Evolutionary conservation across 768 basidiomycete species (phyloP).

Genomic region (Suillus variegatus): DNA sequence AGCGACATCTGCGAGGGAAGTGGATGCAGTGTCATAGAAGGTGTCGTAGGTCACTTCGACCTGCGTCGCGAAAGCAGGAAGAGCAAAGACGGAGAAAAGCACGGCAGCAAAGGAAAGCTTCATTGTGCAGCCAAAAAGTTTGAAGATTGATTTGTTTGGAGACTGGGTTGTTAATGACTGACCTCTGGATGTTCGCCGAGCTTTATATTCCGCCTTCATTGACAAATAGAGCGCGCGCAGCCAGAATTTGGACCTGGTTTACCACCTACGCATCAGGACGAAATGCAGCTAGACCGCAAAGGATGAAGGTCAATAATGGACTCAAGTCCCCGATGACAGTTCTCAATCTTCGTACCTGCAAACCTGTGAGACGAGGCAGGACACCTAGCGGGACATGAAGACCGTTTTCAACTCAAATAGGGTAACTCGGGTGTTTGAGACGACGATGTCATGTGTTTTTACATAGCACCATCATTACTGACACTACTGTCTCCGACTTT

Average conservation of each 20-base stretch:
- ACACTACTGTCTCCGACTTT: slow-evolving; percentile 78
- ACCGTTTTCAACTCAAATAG: background rate
- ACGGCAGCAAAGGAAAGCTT: slow-evolving; percentile 15
- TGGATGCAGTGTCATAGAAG: slow-evolving; percentile 32
- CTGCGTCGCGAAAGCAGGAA: slow-evolving; percentile 16
- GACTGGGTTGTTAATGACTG: background rate
- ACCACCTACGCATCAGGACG: background rate
- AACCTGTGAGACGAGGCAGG: background rate
- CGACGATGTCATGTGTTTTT: background rate
- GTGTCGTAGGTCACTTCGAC: slow-evolving; percentile 33
- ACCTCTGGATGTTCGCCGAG: background rate
- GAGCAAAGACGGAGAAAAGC: slow-evolving; percentile 19
- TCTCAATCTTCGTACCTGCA: background rate
- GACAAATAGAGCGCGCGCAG: background rate
- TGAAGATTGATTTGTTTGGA: background rate
- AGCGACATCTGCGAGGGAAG: slow-evolving; percentile 30
- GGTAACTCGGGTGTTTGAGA: background rate
- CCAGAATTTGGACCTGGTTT: background rate
- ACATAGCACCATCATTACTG: slow-evolving; percentile 29
- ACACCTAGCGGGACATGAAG: background rate
- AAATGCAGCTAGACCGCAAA: background rate
- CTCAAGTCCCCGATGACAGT: background rate
- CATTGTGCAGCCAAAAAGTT: slow-evolving; percentile 40
- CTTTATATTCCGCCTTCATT: background rate
- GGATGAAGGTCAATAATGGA: no score